A percentile compares a stretch with the other conserved stretches of the same genome.
These are phyloP conservation scores for Cucumis hystrix DNA, from an alignment of 306 rosid genomes.

Conservation along the genomic window DNA sequence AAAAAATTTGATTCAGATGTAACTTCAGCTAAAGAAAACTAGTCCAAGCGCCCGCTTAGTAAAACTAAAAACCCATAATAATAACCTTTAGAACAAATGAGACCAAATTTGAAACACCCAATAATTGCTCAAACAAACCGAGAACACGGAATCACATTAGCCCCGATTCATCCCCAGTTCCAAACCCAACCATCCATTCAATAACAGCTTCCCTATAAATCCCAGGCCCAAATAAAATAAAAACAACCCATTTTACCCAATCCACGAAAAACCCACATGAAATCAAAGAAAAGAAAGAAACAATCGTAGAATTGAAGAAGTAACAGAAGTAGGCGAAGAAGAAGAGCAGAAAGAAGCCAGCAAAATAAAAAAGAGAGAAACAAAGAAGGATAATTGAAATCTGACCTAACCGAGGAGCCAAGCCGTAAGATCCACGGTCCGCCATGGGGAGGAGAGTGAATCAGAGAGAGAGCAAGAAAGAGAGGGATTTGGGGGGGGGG, in stretches of 20 bases:
- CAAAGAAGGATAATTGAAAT: conserved; percentile 3
- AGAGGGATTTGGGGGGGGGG: background rate
- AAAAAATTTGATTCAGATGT: background rate
- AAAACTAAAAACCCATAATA: background rate
- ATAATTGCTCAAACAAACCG: background rate
- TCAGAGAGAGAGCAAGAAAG: background rate
- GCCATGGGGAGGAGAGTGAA: conserved; percentile 37
- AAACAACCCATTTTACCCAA: background rate
- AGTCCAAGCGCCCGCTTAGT: background rate
- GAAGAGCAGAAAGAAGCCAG: background rate
- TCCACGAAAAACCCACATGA: background rate
- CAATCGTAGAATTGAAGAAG: background rate
- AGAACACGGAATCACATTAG: background rate
- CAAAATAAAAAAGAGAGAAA: background rate
- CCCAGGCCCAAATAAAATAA: background rate
- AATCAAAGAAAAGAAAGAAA: background rate
- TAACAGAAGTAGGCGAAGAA: background rate
- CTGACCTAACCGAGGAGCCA: conserved; percentile 68
- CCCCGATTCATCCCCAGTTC: background rate
- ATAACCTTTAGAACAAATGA: background rate
- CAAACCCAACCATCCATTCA: background rate
- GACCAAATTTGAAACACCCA: background rate
- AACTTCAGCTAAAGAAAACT: background rate
- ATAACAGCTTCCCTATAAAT: background rate
- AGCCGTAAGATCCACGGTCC: conserved; percentile 45